Evolutionary conservation across 116 monocot genomes (phyloP), one percentile per base, ranked within the genome.

Genomic region (Phalaenopsis hybrid): DNA sequence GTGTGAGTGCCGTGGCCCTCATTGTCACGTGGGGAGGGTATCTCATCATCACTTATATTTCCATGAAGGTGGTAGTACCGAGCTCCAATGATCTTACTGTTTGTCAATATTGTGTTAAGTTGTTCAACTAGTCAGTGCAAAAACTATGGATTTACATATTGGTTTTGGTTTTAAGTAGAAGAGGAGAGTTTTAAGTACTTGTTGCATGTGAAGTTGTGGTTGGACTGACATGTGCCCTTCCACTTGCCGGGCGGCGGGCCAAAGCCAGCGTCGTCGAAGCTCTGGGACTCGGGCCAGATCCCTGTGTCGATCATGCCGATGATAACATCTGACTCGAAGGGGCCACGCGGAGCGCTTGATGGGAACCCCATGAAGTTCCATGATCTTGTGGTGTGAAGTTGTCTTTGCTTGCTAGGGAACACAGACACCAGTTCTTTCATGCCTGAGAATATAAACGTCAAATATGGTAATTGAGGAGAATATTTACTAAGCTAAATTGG

Each of bases 231-330:
- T 4, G 74, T n/a, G 6, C 87, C 87, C 82, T 84, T 87, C 84
- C 87, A 87, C 65, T 76, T 87, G 51, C 25, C 55, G 0, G 87
- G 87, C 1, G 75, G 81, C 4, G 84, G 79, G 17, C 87, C 84
- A 33, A 84, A 37, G 5, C 84, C 87, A 13, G 79, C 68, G 49
- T 87, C 84, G 6, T 16, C 67, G 61, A 87, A 87, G 69, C 84
- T 84, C 4, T 82, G 44, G 13, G 87, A 84, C 28, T 87, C 87
- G 0, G 87, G 87, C 87, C 87, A 83, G 43, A 83, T 83, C 57
- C 85, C 85, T 33, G 67, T 80, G 44, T 84, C 84, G 11, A 84
- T 43, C 80, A 84, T 76, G 55, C 84, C 84, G 57, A 84, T n/a
- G 0, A 80, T 74, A 9, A 84, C 44, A 43, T 80, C 50, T 1